phyloP scores from a whole-genome alignment of 1,284 basidiomycete genomes.

The Bondarzewia mesenterica region DNA sequence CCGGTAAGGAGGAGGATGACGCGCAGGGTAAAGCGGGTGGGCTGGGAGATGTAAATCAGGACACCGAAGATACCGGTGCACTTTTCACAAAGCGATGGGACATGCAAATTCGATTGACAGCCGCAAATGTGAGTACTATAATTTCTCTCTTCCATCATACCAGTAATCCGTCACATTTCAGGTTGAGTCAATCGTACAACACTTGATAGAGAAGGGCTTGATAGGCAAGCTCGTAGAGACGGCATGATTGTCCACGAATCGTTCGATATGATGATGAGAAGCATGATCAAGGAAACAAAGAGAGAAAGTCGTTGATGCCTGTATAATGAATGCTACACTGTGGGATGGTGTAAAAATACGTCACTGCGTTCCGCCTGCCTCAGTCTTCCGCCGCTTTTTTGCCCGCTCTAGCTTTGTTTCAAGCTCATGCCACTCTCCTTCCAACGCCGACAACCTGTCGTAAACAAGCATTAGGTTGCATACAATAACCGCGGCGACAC shows the following conservation, averaged over 20 bases:
- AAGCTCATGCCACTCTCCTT: constrained; percentile 94
- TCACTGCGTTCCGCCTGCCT: constrained; percentile 17
- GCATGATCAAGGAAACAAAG: too few relatives aligned
- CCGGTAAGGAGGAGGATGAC: constrained; percentile 73
- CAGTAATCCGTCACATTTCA: constrained; percentile 18
- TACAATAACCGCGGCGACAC: constrained; percentile 2
- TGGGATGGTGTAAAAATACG: constrained; percentile 1
- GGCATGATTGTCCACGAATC: not conserved
- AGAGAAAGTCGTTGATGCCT: constrained; percentile 9
- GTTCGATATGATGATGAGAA: too few relatives aligned
- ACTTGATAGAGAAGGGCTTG: constrained; percentile 62
- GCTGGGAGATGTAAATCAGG: constrained; percentile 77
- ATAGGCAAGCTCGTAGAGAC: constrained; percentile 27
- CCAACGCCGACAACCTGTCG: constrained; percentile 57
- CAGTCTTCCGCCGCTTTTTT: constrained; percentile 59
- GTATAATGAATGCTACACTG: constrained; percentile 6
- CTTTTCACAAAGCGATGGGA: constrained; percentile 91
- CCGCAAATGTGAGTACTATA: constrained; percentile 58
- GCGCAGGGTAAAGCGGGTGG: constrained; percentile 90
- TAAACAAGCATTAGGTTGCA: constrained; percentile 12
- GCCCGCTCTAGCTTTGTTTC: constrained; percentile 83
- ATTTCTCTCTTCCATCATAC: not conserved
- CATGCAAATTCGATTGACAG: constrained; percentile 77
- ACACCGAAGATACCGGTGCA: constrained; percentile 80
- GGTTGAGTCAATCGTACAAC: constrained; percentile 79